phyloP scores from a whole-genome alignment of 1,139 yeast genomes.

The Pichia sp. region DNA sequence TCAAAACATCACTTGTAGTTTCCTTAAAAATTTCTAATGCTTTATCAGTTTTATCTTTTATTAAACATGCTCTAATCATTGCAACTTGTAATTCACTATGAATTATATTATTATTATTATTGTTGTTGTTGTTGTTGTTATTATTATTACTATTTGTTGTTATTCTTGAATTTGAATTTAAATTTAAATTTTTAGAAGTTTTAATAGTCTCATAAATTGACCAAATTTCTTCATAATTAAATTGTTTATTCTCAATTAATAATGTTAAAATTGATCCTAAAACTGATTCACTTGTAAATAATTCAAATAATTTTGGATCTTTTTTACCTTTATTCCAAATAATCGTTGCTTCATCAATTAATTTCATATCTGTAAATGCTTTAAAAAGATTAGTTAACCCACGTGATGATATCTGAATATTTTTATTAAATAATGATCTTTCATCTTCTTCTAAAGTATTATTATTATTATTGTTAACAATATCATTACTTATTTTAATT shows the following conservation, averaged over 20 bases:
- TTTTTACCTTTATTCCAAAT: slow-evolving; percentile 43
- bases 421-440: neutral
- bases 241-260: slow-evolving; percentile 54
- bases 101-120: slow-evolving; percentile 20
- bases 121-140: no score
- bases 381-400: slow-evolving; percentile 55
- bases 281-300: slow-evolving; percentile 43
- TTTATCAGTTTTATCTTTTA: slow-evolving; percentile 41
- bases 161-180: neutral
- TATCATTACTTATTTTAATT: slow-evolving; percentile 41
- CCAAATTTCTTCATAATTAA: slow-evolving; percentile 53
- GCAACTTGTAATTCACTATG: slow-evolving; percentile 51
- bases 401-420: slow-evolving; percentile 34
- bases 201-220: slow-evolving; percentile 38
- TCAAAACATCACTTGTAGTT: slow-evolving; percentile 32
- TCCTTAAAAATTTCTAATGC: slow-evolving; percentile 46
- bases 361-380: slow-evolving; percentile 46
- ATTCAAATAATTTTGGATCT: slow-evolving; percentile 21
- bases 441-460: neutral
- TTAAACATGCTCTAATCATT: slow-evolving; percentile 52
- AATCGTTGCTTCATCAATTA: slow-evolving; percentile 45
- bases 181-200: slow-evolving; percentile 14
- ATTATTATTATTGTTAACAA: slow-evolving; percentile 25
- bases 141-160: no score
- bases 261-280: slow-evolving; percentile 68